Percentiles rank a stretch among this genome's conserved stretches.
phyloP scores from a whole-genome alignment of 2,329 filamentous ascomycete species.

The Fusarium caatingaense region DNA sequence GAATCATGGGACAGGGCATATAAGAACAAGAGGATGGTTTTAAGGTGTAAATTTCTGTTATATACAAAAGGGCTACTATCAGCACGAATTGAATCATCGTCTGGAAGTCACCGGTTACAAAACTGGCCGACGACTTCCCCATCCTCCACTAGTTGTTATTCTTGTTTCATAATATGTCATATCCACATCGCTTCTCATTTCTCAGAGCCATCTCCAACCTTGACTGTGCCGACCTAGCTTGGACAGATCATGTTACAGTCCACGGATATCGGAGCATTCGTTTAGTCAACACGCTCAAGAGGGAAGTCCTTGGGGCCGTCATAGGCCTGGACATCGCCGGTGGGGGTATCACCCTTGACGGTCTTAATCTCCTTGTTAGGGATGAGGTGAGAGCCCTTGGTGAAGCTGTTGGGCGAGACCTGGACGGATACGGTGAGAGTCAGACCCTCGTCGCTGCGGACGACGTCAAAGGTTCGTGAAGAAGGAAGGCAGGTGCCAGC shows the following conservation, averaged over 20 bases:
- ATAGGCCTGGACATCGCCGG: neutral
- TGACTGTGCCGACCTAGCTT: neutral
- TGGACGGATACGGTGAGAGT: neutral
- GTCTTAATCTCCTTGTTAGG: neutral
- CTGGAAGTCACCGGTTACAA: neutral
- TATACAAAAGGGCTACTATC: neutral
- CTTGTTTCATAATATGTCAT: neutral
- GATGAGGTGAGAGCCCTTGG: neutral
- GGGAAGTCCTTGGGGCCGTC: neutral
- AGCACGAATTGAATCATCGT: neutral
- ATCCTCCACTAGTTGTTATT: neutral
- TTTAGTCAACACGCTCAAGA: neutral
- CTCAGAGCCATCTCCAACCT: neutral
- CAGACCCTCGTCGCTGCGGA: neutral
- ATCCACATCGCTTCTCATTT: neutral
- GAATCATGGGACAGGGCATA: neutral
- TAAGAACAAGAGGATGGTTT: neutral
- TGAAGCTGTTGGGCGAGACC: neutral
- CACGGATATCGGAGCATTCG: neutral
- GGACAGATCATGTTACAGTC: neutral
- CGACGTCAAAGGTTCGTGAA: neutral
- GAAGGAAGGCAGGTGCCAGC: slow-evolving; percentile 1
- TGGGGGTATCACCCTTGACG: neutral
- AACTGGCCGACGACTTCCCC: neutral
- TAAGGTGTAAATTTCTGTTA: neutral